Base-by-base conservation (phyloP, 2,329 filamentous ascomycete genomes). In the Penicillium sp. region DNA sequence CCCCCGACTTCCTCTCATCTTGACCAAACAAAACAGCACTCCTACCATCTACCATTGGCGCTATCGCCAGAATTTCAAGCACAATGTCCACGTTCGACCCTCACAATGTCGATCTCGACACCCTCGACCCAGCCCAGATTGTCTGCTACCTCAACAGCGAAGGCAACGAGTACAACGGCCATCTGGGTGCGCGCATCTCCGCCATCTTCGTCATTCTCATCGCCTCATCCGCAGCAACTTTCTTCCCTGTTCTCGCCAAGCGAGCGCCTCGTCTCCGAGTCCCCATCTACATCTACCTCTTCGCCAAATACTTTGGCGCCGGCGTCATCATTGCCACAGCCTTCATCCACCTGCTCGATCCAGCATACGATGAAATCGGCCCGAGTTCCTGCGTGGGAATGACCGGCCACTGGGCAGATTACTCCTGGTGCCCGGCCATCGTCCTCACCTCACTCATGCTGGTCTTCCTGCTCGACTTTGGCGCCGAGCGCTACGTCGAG, bases 81-180 rank as follows among this genome's bases (percentile, higher is more conserved):
- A 54, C 9, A 13, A 62, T 61, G 58, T 40, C 47, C 33, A 26
- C 34, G 1, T 66, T 64, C 47, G 61, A 78, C 51, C 67, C 75
- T 2, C 61, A 59, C 26, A 70, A 58, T 43, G 75, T 76, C 61
- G 62, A 77, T 49, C 64, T 77, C 24, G 60, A 66, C 39, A 71
- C 64, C 1, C 72, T 64, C 9, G 72, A 75, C 54, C 65, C 67
- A 2, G 57, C 57, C 3, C 61, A 72, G 3, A 62, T 82, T 39
- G 66, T 79, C 56, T 82, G 79, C 60, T 80, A 74, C 59, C 57
- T 81, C 13, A 63, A 69, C 9, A 48, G 58, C 3, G 65, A 62
- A 2, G 63, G 57, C 1, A 81, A 81, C 55, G 74, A 81, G 18
- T 82, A 81, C 56, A 69, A 81, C 54, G 79, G 79, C 24, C 68